These are phyloP conservation scores for Mortierella sp. DNA, from an alignment of 371 early-diverging fungal species.

Conservation along the genomic window DNA sequence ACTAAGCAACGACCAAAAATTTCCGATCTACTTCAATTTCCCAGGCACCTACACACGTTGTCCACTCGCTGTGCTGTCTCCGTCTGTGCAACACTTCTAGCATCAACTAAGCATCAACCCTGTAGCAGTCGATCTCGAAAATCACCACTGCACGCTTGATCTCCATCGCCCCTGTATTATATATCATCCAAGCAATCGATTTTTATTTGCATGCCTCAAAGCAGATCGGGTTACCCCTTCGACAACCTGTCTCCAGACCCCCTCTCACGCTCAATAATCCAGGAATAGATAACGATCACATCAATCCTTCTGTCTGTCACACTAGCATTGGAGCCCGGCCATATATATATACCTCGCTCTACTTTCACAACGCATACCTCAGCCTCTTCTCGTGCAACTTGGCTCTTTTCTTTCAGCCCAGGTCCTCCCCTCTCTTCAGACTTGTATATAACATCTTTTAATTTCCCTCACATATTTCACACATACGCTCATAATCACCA, in stretches of 20 bases:
- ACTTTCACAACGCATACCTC: neutral
- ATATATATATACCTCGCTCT: neutral
- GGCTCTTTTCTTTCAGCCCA: neutral
- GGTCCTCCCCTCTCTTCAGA: neutral
- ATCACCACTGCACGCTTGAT: neutral
- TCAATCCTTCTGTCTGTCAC: too few species aligned
- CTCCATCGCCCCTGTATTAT: neutral
- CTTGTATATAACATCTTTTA: neutral
- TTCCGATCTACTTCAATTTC: neutral
- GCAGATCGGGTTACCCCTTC: neutral
- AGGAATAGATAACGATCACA: conserved; percentile 1
- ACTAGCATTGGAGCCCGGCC: too few species aligned
- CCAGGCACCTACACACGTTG: too few species aligned
- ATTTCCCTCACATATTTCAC: neutral
- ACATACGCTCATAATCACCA: neutral
- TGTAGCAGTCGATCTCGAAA: neutral
- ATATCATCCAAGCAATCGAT: neutral
- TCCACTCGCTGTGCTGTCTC: neutral
- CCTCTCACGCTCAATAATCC: neutral
- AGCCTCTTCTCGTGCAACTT: neutral
- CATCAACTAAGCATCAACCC: neutral
- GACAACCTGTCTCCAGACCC: too few species aligned
- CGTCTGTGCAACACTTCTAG: neutral
- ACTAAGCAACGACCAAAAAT: neutral
- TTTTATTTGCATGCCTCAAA: neutral